phyloP scores from a whole-genome alignment of 495 filamentous ascomycete species.

The Hypoxylon fuscum region DNA sequence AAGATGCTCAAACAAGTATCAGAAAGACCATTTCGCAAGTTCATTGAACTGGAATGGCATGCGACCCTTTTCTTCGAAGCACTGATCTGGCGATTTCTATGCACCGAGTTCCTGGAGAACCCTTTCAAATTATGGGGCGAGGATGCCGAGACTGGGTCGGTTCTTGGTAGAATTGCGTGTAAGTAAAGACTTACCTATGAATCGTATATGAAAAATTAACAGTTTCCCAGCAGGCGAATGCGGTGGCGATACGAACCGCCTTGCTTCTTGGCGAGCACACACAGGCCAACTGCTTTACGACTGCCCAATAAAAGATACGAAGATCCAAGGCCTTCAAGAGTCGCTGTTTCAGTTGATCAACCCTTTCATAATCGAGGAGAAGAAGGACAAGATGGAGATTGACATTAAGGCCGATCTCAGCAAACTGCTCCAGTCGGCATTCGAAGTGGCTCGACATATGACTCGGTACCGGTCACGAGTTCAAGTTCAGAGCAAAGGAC shows the following conservation, averaged over 20 bases:
- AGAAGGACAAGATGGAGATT: background rate
- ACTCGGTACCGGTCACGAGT: background rate
- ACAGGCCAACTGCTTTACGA: background rate
- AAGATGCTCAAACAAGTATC: background rate
- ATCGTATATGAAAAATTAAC: background rate
- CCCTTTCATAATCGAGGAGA: background rate
- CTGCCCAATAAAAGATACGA: background rate
- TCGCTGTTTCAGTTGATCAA: background rate
- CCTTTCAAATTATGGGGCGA: slow-evolving; percentile 13
- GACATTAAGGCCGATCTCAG: background rate
- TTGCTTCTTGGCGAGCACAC: background rate
- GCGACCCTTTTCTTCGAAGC: background rate
- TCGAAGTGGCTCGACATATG: background rate
- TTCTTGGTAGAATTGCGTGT: slow-evolving; percentile 2
- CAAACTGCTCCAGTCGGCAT: background rate
- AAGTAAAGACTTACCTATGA: background rate
- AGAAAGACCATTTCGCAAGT: slow-evolving; percentile 1
- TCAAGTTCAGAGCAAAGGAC: slow-evolving; percentile 4
- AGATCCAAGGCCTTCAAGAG: background rate
- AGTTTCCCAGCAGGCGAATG: background rate
- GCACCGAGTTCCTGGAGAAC: slow-evolving; percentile 2
- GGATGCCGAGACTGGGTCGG: background rate
- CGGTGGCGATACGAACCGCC: background rate
- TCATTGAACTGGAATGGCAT: background rate
- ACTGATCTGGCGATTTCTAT: slow-evolving; percentile 5